These are phyloP conservation scores for Aspergillus bombycis DNA, from an alignment of 2,329 filamentous ascomycete genomes.

Conservation along the genomic window DNA sequence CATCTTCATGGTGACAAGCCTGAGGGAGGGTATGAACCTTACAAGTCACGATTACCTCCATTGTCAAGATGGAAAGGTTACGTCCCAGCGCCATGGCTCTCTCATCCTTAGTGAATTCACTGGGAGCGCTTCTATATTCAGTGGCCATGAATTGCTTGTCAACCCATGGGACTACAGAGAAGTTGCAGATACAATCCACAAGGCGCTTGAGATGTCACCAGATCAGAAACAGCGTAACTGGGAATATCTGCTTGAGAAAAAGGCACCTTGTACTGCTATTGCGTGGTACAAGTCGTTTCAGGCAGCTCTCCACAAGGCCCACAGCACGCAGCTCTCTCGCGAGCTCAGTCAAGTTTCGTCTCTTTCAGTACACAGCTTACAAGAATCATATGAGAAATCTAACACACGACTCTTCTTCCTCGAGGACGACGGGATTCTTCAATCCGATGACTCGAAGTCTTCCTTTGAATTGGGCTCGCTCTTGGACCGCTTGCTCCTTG, in stretches of 20 bases:
- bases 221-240: conserved; percentile 75
- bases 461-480: conserved; percentile 77
- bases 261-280: conserved; percentile 77
- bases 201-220: conserved; percentile 76
- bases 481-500: conserved; percentile 73
- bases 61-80: conserved; percentile 79
- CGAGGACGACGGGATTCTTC: conserved; percentile 82
- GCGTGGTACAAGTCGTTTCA: conserved; percentile 78
- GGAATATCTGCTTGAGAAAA: conserved; percentile 70
- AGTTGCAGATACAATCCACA: conserved; percentile 81
- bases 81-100: conserved; percentile 77
- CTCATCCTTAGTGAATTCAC: conserved; percentile 94
- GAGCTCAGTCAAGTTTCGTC: conserved; percentile 81
- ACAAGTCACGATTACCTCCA: conserved; percentile 91
- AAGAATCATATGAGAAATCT: conserved; percentile 66
- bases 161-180: conserved; percentile 94
- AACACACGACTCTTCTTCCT: conserved; percentile 78
- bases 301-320: conserved; percentile 69
- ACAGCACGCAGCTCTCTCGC: conserved; percentile 77
- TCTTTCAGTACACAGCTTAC: conserved; percentile 67
- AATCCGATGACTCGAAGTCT: conserved; percentile 71
- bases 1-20: conserved; percentile 86
- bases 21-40: conserved; percentile 95
- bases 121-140: conserved; percentile 83
- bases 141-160: conserved; percentile 75